Conservation (phyloP, 2,329 filamentous ascomycete species). For the Daldinia sp. region DNA sequence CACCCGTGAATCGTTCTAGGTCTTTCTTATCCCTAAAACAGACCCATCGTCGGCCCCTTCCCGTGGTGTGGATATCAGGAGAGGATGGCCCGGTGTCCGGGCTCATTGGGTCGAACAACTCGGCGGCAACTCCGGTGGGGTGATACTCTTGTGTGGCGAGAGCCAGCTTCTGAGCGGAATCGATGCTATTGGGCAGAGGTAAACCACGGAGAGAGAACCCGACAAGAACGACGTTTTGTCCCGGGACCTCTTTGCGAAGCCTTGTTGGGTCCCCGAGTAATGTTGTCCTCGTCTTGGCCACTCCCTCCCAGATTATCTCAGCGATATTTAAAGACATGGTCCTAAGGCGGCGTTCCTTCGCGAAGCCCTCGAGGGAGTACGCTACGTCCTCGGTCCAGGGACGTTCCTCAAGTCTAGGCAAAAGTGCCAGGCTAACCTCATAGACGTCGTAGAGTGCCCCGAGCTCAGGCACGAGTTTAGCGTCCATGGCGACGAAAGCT, state of each 20-base stretch:
- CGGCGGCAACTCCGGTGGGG: background rate
- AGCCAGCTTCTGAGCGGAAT: background rate
- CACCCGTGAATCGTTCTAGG: background rate
- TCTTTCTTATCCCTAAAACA: background rate
- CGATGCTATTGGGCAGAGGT: background rate
- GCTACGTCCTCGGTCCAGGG: background rate
- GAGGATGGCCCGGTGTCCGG: background rate
- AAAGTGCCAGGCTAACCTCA: conserved; percentile 20
- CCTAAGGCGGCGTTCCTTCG: background rate
- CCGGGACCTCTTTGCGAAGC: background rate
- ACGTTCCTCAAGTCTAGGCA: conserved; percentile 8
- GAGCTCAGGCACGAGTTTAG: background rate
- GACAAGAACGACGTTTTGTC: background rate
- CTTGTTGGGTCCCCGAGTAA: background rate
- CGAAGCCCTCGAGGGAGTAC: background rate
- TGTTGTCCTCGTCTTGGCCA: background rate
- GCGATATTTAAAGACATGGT: conserved; percentile 9
- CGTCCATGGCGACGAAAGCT: conserved; percentile 17
- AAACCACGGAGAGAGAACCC: background rate
- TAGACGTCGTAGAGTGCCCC: background rate
- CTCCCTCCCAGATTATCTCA: background rate
- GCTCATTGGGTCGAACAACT: background rate
- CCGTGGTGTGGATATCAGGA: background rate
- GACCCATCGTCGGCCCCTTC: background rate
- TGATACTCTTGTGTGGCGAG: background rate